Evolutionary conservation across 306 rosid species (phyloP).

Genomic region (Quillaja saponaria): DNA sequence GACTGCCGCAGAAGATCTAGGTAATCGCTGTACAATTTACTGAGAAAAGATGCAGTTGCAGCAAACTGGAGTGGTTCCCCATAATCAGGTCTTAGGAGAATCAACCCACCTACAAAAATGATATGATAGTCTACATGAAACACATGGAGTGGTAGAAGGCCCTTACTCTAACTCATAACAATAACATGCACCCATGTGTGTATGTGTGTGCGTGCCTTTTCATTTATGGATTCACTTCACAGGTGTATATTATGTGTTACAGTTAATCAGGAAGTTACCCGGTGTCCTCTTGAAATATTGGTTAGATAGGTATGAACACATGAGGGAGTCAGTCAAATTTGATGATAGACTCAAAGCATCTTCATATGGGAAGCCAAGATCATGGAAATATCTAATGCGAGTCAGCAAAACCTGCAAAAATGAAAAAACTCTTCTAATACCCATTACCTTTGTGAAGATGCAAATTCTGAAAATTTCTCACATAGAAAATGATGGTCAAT

Average conservation of each 20-base stretch:
- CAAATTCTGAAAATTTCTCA: background rate
- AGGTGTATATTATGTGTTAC: background rate
- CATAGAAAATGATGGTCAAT: slow-evolving; percentile 16
- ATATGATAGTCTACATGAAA: slow-evolving; percentile 12
- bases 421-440: background rate
- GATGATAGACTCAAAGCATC: slow-evolving; percentile 46
- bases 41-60: slow-evolving; percentile 77
- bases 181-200: too few species aligned
- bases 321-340: slow-evolving; percentile 48
- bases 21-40: slow-evolving; percentile 75
- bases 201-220: background rate
- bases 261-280: slow-evolving; percentile 40
- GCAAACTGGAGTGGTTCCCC: slow-evolving; percentile 63
- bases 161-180: too few species aligned
- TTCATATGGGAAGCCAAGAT: slow-evolving; percentile 63
- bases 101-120: slow-evolving; percentile 56
- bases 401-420: slow-evolving; percentile 62
- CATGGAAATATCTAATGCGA: slow-evolving; percentile 62
- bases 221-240: background rate
- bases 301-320: slow-evolving; percentile 59
- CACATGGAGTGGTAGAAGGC: slow-evolving; percentile 5
- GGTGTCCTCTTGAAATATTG: slow-evolving; percentile 48
- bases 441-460: background rate
- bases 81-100: slow-evolving; percentile 49
- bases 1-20: slow-evolving; percentile 51